Conservation (phyloP, 768 basidiomycete genomes). For the Kwoniella sp. region DNA sequence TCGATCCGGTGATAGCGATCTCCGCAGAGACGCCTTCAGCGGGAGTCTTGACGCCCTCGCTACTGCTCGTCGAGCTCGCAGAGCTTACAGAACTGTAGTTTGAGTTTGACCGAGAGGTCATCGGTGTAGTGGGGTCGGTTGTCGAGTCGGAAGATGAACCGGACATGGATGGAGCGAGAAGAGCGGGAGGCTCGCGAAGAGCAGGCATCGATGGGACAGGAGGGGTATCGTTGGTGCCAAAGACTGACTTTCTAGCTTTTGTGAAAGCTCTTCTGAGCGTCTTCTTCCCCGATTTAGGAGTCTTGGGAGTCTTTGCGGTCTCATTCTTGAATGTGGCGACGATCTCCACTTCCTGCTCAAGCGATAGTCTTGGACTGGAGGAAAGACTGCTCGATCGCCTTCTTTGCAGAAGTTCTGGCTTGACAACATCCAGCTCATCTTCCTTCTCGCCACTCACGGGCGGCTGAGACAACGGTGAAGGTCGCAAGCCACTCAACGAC, state of each 20-base stretch:
- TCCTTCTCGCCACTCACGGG: conserved; percentile 14
- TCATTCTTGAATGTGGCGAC: conserved; percentile 8
- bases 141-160: background rate
- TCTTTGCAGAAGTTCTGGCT: conserved; percentile 4
- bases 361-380: conserved; percentile 6
- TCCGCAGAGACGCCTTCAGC: conserved; percentile 25
- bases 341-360: conserved; percentile 15
- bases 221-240: conserved; percentile 5
- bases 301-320: conserved; percentile 6
- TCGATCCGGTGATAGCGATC: conserved; percentile 28
- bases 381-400: conserved; percentile 17
- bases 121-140: conserved; percentile 30
- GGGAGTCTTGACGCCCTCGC: conserved; percentile 41
- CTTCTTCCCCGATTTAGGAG: conserved; percentile 22
- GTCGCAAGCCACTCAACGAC: conserved; percentile 22
- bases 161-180: conserved; percentile 4
- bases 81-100: conserved; percentile 30
- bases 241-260: conserved; percentile 14
- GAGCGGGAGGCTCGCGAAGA: conserved; percentile 7
- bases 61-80: conserved; percentile 30
- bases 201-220: conserved; percentile 10
- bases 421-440: background rate
- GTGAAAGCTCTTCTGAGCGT: conserved; percentile 18
- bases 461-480: conserved; percentile 28
- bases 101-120: conserved; percentile 36